A percentile compares a stretch with the other conserved stretches of the same genome.
Evolutionary conservation across 495 filamentous ascomycete genomes (phyloP).

Genomic region (Penicillium soppii): DNA sequence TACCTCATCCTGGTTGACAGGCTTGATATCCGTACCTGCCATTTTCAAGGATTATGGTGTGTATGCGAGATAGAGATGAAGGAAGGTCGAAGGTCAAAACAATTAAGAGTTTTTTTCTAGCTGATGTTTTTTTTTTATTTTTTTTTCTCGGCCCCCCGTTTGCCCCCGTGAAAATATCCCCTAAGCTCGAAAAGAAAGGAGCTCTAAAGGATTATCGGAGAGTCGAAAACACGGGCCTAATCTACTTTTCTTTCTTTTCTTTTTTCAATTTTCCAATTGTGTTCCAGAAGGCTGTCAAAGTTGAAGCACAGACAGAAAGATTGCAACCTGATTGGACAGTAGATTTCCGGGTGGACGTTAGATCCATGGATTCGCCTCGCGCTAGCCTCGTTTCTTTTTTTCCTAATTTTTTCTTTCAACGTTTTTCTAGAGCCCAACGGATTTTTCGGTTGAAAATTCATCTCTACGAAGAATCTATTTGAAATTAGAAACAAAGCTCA

Average conservation of each 20-base stretch:
- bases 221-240: background rate
- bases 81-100: background rate
- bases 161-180: conserved; percentile 3
- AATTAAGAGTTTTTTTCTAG: background rate
- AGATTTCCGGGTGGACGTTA: background rate
- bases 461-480: no score
- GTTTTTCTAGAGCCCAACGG: conserved; percentile 6
- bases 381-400: conserved; percentile 1
- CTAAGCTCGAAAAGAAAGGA: background rate
- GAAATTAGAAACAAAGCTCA: no score
- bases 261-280: background rate
- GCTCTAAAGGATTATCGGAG: conserved; percentile 5
- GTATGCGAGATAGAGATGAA: background rate
- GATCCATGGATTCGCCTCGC: conserved; percentile 5
- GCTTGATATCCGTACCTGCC: background rate
- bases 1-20: conserved; percentile 6
- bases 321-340: background rate
- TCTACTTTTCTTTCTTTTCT: no score
- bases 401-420: conserved; percentile 6
- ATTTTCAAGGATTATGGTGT: background rate
- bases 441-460: background rate
- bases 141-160: background rate
- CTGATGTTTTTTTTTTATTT: background rate
- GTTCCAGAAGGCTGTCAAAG: conserved; percentile 10
- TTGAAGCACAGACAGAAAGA: background rate